phyloP scores from a whole-genome alignment of 192 early-diverging fungal genomes.

The Linnemannia schmuckeri region DNA sequence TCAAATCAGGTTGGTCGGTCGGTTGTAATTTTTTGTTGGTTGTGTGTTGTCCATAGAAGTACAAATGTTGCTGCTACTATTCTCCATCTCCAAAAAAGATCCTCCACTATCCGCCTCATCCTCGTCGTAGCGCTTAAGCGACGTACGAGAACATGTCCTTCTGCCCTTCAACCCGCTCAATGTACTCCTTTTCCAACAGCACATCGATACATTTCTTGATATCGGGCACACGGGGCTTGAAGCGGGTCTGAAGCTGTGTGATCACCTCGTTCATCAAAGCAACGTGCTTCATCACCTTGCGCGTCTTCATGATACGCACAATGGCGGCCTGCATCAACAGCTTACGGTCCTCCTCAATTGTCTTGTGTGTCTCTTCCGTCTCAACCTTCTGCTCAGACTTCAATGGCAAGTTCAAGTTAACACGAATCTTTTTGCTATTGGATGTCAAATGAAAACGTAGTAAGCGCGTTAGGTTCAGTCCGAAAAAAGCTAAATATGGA shows the following conservation, averaged over 20 bases:
- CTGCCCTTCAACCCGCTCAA: slow-evolving; percentile 87
- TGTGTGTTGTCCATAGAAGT: neutral
- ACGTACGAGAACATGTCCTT: slow-evolving; percentile 90
- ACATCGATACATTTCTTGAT: slow-evolving; percentile 99
- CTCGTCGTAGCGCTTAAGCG: slow-evolving; percentile 59
- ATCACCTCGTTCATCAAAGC: slow-evolving; percentile 92
- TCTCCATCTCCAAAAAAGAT: neutral
- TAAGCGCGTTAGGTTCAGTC: neutral
- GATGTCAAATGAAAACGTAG: slow-evolving; percentile 22
- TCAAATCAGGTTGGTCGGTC: neutral
- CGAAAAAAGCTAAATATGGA: neutral
- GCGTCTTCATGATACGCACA: slow-evolving; percentile 99
- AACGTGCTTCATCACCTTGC: slow-evolving; percentile 89
- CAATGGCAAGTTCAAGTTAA: slow-evolving; percentile 89
- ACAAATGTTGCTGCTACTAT: neutral
- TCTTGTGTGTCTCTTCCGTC: slow-evolving; percentile 91
- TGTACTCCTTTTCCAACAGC: slow-evolving; percentile 91
- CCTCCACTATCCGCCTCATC: neutral
- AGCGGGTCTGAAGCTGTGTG: slow-evolving; percentile 85
- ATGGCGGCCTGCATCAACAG: slow-evolving; percentile 97
- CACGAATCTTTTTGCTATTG: slow-evolving; percentile 86
- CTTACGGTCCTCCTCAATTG: slow-evolving; percentile 93
- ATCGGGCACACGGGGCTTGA: slow-evolving; percentile 88
- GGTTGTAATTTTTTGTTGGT: neutral
- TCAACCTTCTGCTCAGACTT: slow-evolving; percentile 94